Conservation (phyloP, 495 filamentous ascomycete genomes). For the Aspergillus hancockii region DNA sequence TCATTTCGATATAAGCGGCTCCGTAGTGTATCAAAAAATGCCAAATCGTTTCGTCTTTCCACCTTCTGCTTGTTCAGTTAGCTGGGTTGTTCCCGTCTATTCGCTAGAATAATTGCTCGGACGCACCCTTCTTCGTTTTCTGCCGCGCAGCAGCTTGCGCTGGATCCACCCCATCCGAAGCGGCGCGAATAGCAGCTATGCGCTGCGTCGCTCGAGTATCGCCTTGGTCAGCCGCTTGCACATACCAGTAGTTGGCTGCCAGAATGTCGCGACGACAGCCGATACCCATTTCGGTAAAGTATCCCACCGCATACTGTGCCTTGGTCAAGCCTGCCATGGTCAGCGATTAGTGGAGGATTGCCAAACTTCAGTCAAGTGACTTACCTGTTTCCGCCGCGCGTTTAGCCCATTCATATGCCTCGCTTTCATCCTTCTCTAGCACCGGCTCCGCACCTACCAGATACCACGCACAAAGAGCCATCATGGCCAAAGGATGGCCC, state of each 20-base stretch:
- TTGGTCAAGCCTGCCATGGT: slow-evolving; percentile 71
- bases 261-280: slow-evolving; percentile 89
- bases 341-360: not conserved
- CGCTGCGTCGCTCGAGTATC: slow-evolving; percentile 86
- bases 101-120: not conserved
- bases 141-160: slow-evolving; percentile 23
- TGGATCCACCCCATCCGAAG: slow-evolving; percentile 70
- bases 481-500: slow-evolving; percentile 89
- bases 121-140: slow-evolving; percentile 18
- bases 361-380: slow-evolving; percentile 22
- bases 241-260: slow-evolving; percentile 98
- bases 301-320: slow-evolving; percentile 92
- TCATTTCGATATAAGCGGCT: not conserved
- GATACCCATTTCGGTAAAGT: slow-evolving; percentile 98
- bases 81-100: not conserved
- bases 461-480: slow-evolving; percentile 98
- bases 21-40: slow-evolving; percentile 19
- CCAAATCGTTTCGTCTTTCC: slow-evolving; percentile 26
- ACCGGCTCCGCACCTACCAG: slow-evolving; percentile 93
- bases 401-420: slow-evolving; percentile 95
- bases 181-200: slow-evolving; percentile 80
- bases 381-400: slow-evolving; percentile 82
- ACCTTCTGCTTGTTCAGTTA: slow-evolving; percentile 15
- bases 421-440: slow-evolving; percentile 89
- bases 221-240: slow-evolving; percentile 89